Base-by-base conservation (phyloP, 192 early-diverging fungal species). In the Umbelopsis ramanniana region DNA sequence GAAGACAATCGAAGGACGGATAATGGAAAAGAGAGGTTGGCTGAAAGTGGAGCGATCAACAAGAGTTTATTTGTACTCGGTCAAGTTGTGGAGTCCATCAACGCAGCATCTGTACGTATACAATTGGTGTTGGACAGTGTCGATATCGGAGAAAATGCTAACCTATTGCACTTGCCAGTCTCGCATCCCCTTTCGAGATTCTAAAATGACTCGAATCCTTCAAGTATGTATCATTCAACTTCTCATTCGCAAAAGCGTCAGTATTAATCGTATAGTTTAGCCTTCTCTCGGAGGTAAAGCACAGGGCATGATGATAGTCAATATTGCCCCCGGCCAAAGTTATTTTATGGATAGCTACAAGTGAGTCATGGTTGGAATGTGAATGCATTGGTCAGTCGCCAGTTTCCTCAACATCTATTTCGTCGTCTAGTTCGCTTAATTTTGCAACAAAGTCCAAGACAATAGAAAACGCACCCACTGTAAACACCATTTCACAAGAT, bases 1-100 rank as follows among this genome's bases (percentile, higher is more conserved):
- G 90, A 92, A 69, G 88, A 91, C 52, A 90, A 92, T 53, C 73
- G 86, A 23, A 74, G 83, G 21, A 91, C 89, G 22, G 90, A 84
- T 24, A 91, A 89, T 70, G 83, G 78, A 9, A 76, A 76, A 21
- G 84, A 84, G 52, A 73, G 88, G 6, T 85, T 91, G 77, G 87
- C 82, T 6, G 89, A 91, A 70, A 89, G 87, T 57, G 85, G 83
- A 22, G 86, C 88, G 15, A 92, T 90, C 71, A 90, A 92, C 80
- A 86, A 83, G 48, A 84, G 83, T 19, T 70, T 92, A 22, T 91
- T 91, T 75, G 87, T 86, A 12, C 72, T 91, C 2, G 86, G 85
- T n/a, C 86, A 90, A 72, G 89, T 90, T 0, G 85, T 91, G 5
- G 89, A 90, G 67, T 88, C 90, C 0, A 75, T 91, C 35, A 89